Base-by-base conservation (phyloP, 2,329 filamentous ascomycete genomes). In the Arthrobotrys megalospora region DNA sequence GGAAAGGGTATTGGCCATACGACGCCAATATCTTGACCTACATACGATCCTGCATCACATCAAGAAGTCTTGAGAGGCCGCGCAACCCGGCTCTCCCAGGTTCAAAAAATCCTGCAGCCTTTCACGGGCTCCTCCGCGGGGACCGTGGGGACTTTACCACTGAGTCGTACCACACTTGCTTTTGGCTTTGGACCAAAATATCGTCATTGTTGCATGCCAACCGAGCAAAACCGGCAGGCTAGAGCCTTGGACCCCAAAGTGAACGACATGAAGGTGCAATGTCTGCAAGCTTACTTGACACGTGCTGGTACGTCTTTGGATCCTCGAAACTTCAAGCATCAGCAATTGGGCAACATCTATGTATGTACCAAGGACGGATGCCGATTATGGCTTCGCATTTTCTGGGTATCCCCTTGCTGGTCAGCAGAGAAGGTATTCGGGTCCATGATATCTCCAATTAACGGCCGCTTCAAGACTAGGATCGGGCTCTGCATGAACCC, bases 131-230 rank as follows among this genome's bases (percentile, higher is more conserved):
- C 36, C 68, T 65, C 68, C 68, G 55, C 32, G 58, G 67, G 55
- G 53, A 63, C 41, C 45, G 58, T 72, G 69, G 69, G 55, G 38
- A 50, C 21, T 55, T 38, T 65, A 41, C 41, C 50, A 24, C 43
- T 50, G 48, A 55, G 60, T 72, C 58, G 60, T 55, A 65, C 48
- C 69, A 60, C 60, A 28, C 50, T 75, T 43, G 34, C 55, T 65
- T 62, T 63, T 66, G 48, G 41, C 36, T 28, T 28, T 76, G 72
- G 67, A 71, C 72, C 72, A 76, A 36, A 38, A 77, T 77, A 77
- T 77, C 73, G 73, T 77, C 73, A 77, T 77, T 62, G 67, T 66
- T 77, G 73, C 73, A 77, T 77, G 52, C 73, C 72, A 77, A 71
- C 73, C 73, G 73, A 77, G 45, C 73, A 67, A 52, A 75, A 67